Evolutionary conservation across 176 grass and related monocot species (phyloP), one percentile per base, ranked within the genome.

Genomic region (Puya raimondii): DNA sequence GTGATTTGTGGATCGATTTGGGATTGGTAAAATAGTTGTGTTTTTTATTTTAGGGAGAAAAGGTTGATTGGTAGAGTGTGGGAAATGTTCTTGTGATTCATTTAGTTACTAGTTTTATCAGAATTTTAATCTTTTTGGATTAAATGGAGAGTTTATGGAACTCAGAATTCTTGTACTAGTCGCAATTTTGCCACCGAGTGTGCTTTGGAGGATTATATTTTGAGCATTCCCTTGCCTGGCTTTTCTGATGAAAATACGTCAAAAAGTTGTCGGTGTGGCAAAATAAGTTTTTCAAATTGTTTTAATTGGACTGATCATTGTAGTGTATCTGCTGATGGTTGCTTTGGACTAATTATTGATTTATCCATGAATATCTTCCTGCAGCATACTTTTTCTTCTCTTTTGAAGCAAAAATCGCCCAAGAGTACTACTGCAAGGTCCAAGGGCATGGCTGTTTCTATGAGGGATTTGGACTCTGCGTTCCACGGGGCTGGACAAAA

Each of bases 401-500:
- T 86, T 11, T 48, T 93, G 81, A 93, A 93, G 79, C 83, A 86
- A 89, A 93, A 93, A 53, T 12, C 64, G 65, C 68, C 53, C 23
- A 93, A 69, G 79, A 74, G 50, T 74, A 83, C 72, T 83, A 73
- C 80, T 4, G 72, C 77, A 74, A 88, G 78, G 73, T 51, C 80
- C 29, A 89, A 76, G 83, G 74, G 59, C 64, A 96, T 96, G 92
- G 78, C 88, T 21, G 79, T 96, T 81, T 96, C 92, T 52, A 86
- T 91, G 88, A 85, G 83, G 73, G 92, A 96, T 64, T 73, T 96
- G 51, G 92, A 96, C 76, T 75, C 88, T 27, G 88, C 82, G 63
- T 96, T 96, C 80, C 88, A 91, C 72, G 83, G 88, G n/a, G 80
- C 81, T 13, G 92, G 88, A 49, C 92, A 89, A 82, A 96, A 96